These are phyloP conservation scores for Mycocentrospora acerina DNA, from an alignment of 2,329 filamentous ascomycete species.

Conservation along the genomic window DNA sequence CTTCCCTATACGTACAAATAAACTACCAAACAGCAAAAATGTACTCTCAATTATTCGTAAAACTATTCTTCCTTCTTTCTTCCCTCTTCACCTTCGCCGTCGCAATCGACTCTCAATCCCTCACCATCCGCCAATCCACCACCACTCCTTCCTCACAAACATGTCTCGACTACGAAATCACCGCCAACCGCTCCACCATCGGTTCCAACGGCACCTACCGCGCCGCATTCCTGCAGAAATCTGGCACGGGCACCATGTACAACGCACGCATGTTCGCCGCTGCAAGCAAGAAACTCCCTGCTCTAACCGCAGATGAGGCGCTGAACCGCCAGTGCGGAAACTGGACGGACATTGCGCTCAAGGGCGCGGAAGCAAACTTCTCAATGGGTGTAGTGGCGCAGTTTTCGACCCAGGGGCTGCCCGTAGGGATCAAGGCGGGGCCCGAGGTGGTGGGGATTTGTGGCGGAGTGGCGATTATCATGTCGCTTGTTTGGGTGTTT, in stretches of 20 bases:
- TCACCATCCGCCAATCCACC: slow-evolving; percentile 31
- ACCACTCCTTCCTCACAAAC: slow-evolving; percentile 24
- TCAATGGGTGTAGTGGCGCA: slow-evolving; percentile 45
- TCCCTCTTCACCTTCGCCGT: slow-evolving; percentile 21
- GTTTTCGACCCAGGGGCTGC: slow-evolving; percentile 31
- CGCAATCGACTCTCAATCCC: slow-evolving; percentile 15
- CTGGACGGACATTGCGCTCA: slow-evolving; percentile 47
- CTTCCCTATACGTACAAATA: slow-evolving; percentile 11
- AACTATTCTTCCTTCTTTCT: slow-evolving; percentile 28
- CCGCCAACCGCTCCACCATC: slow-evolving; percentile 52
- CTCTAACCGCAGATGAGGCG: slow-evolving; percentile 42
- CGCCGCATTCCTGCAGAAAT: slow-evolving; percentile 48
- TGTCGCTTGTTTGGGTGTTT: slow-evolving; percentile 30
- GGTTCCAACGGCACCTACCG: slow-evolving; percentile 50
- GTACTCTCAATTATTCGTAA: slow-evolving; percentile 28
- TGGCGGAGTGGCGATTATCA: slow-evolving; percentile 11
- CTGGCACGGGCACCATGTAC: slow-evolving; percentile 45
- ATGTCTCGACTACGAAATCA: slow-evolving; percentile 49
- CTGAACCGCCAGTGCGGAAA: slow-evolving; percentile 52
- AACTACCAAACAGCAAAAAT: slow-evolving; percentile 19
- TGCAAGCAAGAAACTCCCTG: slow-evolving; percentile 42
- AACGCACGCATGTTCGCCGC: slow-evolving; percentile 46
- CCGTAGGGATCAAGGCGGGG: slow-evolving; percentile 32
- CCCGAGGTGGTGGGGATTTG: slow-evolving; percentile 21
- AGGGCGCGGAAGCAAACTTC: slow-evolving; percentile 49